phyloP scores from a whole-genome alignment of 2,329 filamentous ascomycete species.

The Hypoxylon sp. region DNA sequence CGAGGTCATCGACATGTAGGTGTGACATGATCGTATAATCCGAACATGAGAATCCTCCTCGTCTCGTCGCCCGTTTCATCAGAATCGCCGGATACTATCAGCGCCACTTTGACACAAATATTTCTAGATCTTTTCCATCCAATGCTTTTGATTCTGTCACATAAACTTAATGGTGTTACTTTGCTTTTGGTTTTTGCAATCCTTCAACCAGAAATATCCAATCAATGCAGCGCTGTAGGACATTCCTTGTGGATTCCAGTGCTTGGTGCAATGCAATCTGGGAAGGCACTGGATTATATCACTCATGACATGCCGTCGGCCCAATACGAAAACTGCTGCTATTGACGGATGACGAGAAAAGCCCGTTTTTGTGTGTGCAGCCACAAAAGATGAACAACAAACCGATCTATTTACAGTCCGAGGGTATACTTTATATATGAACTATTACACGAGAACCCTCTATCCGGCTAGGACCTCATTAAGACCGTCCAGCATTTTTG shows the following conservation, averaged over 20 bases:
- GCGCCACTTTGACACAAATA: neutral
- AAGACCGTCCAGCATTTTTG: conserved; percentile 24
- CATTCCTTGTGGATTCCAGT: neutral
- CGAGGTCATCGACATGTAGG: neutral
- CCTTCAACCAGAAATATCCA: neutral
- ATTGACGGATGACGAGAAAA: conserved; percentile 7
- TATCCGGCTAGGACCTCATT: conserved; percentile 22
- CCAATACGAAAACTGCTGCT: neutral
- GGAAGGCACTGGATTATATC: conserved; percentile 12
- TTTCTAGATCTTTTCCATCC: neutral
- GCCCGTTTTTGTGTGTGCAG: conserved; percentile 2
- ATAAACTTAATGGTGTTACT: neutral
- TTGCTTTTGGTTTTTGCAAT: neutral
- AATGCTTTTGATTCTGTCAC: neutral
- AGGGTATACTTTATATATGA: conserved; percentile 43
- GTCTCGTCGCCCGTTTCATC: conserved; percentile 26
- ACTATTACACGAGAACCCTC: conserved; percentile 15
- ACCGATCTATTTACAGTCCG: conserved; percentile 40
- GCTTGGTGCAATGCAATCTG: neutral
- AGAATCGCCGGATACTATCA: conserved; percentile 15
- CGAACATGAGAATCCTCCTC: conserved; percentile 22
- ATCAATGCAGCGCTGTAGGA: neutral
- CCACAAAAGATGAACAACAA: conserved; percentile 12
- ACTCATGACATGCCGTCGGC: neutral
- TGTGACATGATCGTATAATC: neutral